phyloP scores from a whole-genome alignment of 148 eudicot species.

The Rhododendron kiyosumense region DNA sequence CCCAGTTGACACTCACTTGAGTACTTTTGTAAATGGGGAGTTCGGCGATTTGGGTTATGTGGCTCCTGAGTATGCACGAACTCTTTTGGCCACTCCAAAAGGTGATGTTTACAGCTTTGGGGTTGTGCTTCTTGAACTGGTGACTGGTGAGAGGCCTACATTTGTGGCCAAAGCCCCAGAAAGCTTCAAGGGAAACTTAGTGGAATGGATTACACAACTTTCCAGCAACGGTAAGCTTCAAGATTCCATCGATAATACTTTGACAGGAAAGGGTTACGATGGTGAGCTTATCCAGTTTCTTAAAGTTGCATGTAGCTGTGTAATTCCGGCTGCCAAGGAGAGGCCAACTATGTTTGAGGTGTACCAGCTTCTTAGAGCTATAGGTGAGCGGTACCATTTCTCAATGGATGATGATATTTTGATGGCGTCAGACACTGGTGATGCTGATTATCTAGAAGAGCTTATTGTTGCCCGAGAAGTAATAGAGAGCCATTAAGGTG shows the following conservation, averaged over 20 bases:
- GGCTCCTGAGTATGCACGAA: slow-evolving; percentile 62
- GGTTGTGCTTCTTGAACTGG: slow-evolving; percentile 51
- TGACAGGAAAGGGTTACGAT: slow-evolving; percentile 44
- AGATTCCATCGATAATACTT: slow-evolving; percentile 45
- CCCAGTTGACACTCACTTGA: slow-evolving; percentile 61
- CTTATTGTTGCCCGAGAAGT: slow-evolving; percentile 34
- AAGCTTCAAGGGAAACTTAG: slow-evolving; percentile 55
- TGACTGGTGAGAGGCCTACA: slow-evolving; percentile 53
- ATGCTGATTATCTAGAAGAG: slow-evolving; percentile 33
- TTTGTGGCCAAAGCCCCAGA: slow-evolving; percentile 42
- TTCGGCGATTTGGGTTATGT: slow-evolving; percentile 67
- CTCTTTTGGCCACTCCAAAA: slow-evolving; percentile 55
- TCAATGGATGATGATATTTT: slow-evolving; percentile 39
- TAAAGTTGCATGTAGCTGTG: slow-evolving; percentile 54
- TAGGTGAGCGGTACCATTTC: slow-evolving; percentile 56
- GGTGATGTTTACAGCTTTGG: slow-evolving; percentile 71
- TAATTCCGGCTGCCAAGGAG: slow-evolving; percentile 44
- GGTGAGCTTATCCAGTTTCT: slow-evolving; percentile 51
- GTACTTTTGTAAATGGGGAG: slow-evolving; percentile 63
- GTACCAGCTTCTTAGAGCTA: slow-evolving; percentile 61
- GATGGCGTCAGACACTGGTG: slow-evolving; percentile 28
- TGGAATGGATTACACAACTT: slow-evolving; percentile 51
- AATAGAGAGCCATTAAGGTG: background rate
- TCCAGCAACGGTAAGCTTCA: slow-evolving; percentile 34
- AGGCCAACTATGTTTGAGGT: slow-evolving; percentile 75